These are phyloP conservation scores for Brasilioporus rufonigricans DNA, from an alignment of 768 basidiomycete genomes.

Conservation along the genomic window DNA sequence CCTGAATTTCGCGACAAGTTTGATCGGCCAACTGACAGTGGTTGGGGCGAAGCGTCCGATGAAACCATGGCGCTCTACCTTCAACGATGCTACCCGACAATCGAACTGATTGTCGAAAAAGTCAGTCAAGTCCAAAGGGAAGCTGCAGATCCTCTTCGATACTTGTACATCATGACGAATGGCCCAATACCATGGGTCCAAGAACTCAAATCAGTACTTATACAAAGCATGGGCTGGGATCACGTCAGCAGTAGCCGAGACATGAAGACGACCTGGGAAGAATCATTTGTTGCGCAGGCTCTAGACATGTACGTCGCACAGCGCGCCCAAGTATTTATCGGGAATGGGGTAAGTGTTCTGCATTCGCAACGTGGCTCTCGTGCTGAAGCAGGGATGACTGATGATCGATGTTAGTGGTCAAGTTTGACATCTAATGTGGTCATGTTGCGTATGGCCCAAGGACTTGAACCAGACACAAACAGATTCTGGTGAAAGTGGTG, in stretches of 20 bases:
- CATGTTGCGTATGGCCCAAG: constrained; percentile 36
- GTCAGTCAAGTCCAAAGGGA: constrained; percentile 34
- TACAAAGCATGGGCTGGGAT: constrained; percentile 34
- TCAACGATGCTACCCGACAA: constrained; percentile 42
- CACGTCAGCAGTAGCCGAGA: constrained; percentile 43
- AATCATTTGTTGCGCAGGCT: constrained; percentile 43
- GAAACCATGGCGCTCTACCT: constrained; percentile 28
- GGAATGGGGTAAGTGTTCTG: constrained; percentile 45
- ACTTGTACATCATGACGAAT: constrained; percentile 50
- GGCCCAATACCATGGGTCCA: constrained; percentile 41
- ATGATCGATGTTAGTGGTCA: constrained; percentile 33
- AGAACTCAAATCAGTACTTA: constrained; percentile 38
- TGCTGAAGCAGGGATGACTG: constrained; percentile 1
- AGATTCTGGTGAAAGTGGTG: constrained; percentile 35
- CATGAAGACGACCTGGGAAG: constrained; percentile 38
- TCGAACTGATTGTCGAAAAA: constrained; percentile 41
- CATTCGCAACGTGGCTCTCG: neutral
- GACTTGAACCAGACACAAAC: constrained; percentile 27
- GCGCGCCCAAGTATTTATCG: constrained; percentile 48
- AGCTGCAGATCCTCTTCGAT: constrained; percentile 26
- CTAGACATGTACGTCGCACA: constrained; percentile 52
- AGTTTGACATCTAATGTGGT: constrained; percentile 42
- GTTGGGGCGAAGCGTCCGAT: neutral
- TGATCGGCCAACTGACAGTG: constrained; percentile 27
- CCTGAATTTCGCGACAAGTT: constrained; percentile 41